A percentile compares a stretch with the other conserved stretches of the same genome.
phyloP scores from a whole-genome alignment of 495 filamentous ascomycete species.

The Lophium mytilinum region DNA sequence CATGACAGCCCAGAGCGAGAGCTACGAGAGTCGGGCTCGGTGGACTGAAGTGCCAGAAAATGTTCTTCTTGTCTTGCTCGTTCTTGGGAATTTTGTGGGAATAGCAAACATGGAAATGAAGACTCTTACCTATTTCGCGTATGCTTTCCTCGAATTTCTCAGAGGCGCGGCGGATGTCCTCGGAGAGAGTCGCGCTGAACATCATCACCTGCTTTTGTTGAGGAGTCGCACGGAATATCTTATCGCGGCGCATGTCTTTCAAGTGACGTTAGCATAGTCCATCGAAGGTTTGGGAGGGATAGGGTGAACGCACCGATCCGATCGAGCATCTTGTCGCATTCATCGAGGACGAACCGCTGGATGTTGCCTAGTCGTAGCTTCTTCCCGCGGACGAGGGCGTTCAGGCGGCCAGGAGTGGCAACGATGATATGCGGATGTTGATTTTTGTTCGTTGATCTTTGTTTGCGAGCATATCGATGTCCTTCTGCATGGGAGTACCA shows the following conservation, averaged over 20 bases:
- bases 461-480: constrained; percentile 82
- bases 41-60: no score
- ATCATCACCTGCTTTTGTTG: constrained; percentile 99
- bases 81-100: no score
- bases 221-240: constrained; percentile 96
- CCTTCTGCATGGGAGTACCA: constrained; percentile 93
- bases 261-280: background rate
- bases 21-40: no score
- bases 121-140: no score
- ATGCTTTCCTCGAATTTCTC: constrained; percentile 98
- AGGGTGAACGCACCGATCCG: constrained; percentile 70
- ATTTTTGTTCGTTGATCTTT: constrained; percentile 62
- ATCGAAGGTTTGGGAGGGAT: background rate
- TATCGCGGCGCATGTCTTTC: constrained; percentile 94
- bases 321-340: constrained; percentile 99
- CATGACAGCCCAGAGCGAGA: no score
- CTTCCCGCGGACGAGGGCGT: constrained; percentile 92
- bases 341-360: constrained; percentile 93
- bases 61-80: no score
- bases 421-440: constrained; percentile 90
- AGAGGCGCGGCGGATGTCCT: constrained; percentile 81
- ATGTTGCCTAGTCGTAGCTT: constrained; percentile 80
- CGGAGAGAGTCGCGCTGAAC: constrained; percentile 94
- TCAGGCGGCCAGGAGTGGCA: constrained; percentile 88
- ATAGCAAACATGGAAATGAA: no score